Evolutionary conservation across 1,284 basidiomycete genomes (phyloP).

Genomic region (Tausonia pullulans): DNA sequence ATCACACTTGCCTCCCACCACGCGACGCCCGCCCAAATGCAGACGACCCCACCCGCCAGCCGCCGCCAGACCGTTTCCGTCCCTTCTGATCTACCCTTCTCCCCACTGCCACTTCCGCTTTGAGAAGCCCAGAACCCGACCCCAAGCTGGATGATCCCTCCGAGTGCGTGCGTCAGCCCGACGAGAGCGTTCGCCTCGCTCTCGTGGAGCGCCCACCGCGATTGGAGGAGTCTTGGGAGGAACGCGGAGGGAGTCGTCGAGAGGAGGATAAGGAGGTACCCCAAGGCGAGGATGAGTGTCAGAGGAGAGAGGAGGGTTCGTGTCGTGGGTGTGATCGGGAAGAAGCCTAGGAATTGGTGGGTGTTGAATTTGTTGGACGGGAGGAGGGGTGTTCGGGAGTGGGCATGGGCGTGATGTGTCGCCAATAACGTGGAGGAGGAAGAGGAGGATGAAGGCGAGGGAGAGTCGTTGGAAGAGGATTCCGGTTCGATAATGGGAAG

Average conservation of each 20-base stretch:
- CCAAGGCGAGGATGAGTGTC: neutral
- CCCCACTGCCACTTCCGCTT: neutral
- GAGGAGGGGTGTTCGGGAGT: neutral
- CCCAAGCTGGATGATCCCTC: slow-evolving; percentile 5
- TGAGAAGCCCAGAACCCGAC: slow-evolving; percentile 5
- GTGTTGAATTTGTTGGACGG: neutral
- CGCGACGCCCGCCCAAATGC: neutral
- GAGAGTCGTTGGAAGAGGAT: neutral
- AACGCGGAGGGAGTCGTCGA: slow-evolving; percentile 14
- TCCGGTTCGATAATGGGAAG: neutral
- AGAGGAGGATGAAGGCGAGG: neutral
- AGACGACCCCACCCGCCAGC: neutral
- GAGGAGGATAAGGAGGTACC: slow-evolving; percentile 13
- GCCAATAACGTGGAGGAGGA: neutral
- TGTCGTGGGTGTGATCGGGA: neutral
- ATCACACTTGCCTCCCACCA: slow-evolving; percentile 1
- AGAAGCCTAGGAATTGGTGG: neutral
- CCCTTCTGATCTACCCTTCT: neutral
- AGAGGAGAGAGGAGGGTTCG: slow-evolving; percentile 6
- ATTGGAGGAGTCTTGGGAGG: slow-evolving; percentile 12
- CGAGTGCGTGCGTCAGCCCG: neutral
- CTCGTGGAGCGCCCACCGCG: slow-evolving; percentile 10
- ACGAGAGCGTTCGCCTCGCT: slow-evolving; percentile 2
- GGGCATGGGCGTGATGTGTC: neutral
- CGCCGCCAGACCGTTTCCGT: neutral